A percentile compares a stretch with the other conserved stretches of the same genome.
These are phyloP conservation scores for Clitopilus passeckerianus DNA, from an alignment of 768 basidiomycete species.

Conservation along the genomic window DNA sequence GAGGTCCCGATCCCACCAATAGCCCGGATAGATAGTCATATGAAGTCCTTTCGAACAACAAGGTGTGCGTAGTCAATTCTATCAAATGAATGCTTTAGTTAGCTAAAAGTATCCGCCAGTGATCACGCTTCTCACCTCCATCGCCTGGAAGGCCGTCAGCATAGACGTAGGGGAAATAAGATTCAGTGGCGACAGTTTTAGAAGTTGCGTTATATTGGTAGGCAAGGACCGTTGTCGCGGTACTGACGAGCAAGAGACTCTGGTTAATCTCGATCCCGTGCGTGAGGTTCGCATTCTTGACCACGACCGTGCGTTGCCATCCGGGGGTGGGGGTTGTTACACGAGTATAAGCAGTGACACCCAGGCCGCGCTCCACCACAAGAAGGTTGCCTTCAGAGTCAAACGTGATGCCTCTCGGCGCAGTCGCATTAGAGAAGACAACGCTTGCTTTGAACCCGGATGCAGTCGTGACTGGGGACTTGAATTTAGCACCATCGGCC, in stretches of 20 bases:
- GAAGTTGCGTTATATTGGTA: conserved; percentile 30
- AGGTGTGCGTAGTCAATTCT: conserved; percentile 39
- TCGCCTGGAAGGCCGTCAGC: neutral
- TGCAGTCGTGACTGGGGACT: conserved; percentile 27
- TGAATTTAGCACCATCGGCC: conserved; percentile 23
- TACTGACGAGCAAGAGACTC: conserved; percentile 31
- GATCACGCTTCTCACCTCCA: neutral
- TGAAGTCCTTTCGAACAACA: conserved; percentile 24
- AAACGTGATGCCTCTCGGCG: conserved; percentile 36
- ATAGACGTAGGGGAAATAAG: neutral
- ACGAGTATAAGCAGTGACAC: conserved; percentile 32
- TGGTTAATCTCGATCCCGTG: conserved; percentile 38
- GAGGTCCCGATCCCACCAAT: conserved; percentile 32
- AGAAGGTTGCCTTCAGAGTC: conserved; percentile 32
- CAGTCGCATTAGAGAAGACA: conserved; percentile 35
- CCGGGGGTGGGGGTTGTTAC: conserved; percentile 17
- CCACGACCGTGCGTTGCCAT: conserved; percentile 32
- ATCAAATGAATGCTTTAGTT: neutral
- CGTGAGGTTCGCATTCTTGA: conserved; percentile 29
- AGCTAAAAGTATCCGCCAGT: neutral
- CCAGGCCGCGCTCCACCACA: conserved; percentile 37
- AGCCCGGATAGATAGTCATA: conserved; percentile 14
- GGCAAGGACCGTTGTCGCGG: conserved; percentile 24
- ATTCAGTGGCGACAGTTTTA: conserved; percentile 17
- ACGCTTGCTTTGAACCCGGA: conserved; percentile 29